Conservation (phyloP, 176 grass and related monocot genomes). For the Musa troglodytarum region DNA sequence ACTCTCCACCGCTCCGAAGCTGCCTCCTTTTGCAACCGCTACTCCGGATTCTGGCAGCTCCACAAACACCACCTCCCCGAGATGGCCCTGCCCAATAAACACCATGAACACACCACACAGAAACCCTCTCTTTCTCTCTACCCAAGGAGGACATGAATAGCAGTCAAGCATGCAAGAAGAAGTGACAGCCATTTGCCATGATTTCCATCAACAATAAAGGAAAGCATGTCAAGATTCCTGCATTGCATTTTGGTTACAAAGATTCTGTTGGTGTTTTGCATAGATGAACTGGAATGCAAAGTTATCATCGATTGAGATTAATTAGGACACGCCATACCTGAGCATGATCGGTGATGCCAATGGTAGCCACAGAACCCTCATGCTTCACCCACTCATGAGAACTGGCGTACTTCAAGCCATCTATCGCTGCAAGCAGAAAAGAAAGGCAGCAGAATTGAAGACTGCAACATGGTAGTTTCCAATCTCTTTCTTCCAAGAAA, state of each 20-base stretch:
- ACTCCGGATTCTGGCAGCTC: slow-evolving; percentile 64
- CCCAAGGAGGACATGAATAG: background rate
- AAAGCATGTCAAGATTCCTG: background rate
- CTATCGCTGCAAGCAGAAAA: slow-evolving; percentile 8
- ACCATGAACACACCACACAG: background rate
- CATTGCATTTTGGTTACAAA: background rate
- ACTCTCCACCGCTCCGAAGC: slow-evolving; percentile 90
- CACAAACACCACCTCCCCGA: slow-evolving; percentile 87
- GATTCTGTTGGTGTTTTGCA: background rate
- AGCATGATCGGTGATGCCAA: slow-evolving; percentile 91
- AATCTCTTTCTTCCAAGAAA: background rate
- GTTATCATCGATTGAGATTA: too few relatives aligned
- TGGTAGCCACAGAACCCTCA: slow-evolving; percentile 51
- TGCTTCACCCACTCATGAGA: slow-evolving; percentile 36
- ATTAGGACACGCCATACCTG: slow-evolving; percentile 31
- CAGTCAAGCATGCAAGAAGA: background rate
- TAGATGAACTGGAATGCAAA: too few relatives aligned
- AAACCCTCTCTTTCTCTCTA: background rate
- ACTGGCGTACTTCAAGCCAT: slow-evolving; percentile 12
- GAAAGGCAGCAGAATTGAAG: background rate
- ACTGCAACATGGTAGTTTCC: background rate
- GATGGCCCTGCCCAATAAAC: slow-evolving; percentile 38
- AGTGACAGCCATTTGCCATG: background rate
- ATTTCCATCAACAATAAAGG: background rate
- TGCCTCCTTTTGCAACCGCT: slow-evolving; percentile 36